Conservation (phyloP, 495 filamentous ascomycete genomes). For the Tuber microsphaerosporum region DNA sequence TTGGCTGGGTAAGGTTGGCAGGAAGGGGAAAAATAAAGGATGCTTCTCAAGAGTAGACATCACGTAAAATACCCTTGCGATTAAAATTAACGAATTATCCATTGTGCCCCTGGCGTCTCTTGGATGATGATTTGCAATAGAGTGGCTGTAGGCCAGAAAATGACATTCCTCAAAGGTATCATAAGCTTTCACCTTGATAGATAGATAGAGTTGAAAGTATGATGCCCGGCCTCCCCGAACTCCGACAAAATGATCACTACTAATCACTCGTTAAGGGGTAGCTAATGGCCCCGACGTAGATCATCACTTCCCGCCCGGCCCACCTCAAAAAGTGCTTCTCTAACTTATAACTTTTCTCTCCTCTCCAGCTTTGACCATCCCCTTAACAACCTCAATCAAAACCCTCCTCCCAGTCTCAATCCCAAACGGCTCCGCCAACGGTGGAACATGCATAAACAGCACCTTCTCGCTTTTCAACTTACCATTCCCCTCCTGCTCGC, state of each 20-base stretch:
- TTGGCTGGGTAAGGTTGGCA: not conserved
- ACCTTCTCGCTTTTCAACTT: conserved; percentile 22
- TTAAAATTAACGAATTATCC: not conserved
- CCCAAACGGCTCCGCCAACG: conserved; percentile 19
- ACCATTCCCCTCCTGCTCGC: conserved; percentile 11
- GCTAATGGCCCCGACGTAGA: not conserved
- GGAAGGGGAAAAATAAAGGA: not conserved
- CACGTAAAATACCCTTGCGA: not conserved
- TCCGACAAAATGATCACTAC: not conserved
- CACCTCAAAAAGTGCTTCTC: not conserved
- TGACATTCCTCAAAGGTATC: not conserved
- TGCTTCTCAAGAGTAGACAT: not conserved
- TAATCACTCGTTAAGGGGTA: not conserved
- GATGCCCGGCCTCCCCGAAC: not conserved
- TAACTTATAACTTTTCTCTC: not conserved
- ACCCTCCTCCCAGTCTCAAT: conserved; percentile 51
- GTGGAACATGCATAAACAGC: conserved; percentile 37
- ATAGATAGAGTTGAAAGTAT: not conserved
- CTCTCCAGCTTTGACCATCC: conserved; percentile 35
- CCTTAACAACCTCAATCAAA: conserved; percentile 54
- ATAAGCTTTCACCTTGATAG: not conserved
- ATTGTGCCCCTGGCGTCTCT: not conserved
- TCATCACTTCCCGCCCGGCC: not conserved
- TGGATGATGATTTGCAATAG: not conserved
- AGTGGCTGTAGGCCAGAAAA: not conserved